Conservation (phyloP, 169 alveolate species). For the Perkinsus chesapeaki region DNA sequence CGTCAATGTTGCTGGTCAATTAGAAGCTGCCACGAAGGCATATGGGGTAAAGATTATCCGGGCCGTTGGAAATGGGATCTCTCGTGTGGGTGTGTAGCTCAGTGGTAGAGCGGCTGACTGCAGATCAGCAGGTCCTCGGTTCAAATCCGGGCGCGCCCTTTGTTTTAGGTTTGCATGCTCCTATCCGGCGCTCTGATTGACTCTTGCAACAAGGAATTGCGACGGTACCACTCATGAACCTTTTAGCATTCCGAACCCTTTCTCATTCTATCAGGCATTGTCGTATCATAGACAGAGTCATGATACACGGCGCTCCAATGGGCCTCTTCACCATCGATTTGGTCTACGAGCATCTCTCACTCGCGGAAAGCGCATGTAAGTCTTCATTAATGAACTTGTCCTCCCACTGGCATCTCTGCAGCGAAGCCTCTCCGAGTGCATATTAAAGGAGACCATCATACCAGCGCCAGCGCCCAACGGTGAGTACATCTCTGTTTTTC, state of each 20-base stretch:
- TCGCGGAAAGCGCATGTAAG: background rate
- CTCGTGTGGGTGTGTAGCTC: background rate
- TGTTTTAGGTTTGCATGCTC: background rate
- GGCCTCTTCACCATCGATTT: slow-evolving; percentile 77
- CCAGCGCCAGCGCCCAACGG: slow-evolving; percentile 17
- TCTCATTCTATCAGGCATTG: slow-evolving; percentile 35
- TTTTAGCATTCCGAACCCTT: background rate
- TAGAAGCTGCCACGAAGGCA: slow-evolving; percentile 31
- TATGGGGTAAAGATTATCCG: slow-evolving; percentile 21
- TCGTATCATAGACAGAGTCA: slow-evolving; percentile 81
- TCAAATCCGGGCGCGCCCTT: background rate
- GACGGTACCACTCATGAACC: slow-evolving; percentile 17
- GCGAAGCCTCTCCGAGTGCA: no score
- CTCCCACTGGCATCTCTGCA: background rate
- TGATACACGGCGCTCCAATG: slow-evolving; percentile 78
- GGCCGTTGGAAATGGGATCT: slow-evolving; percentile 7
- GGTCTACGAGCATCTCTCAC: background rate
- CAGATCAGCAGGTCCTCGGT: background rate
- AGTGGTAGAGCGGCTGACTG: background rate
- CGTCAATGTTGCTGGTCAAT: slow-evolving; percentile 61
- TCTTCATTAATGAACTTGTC: background rate
- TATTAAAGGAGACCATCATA: background rate
- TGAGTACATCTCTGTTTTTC: background rate
- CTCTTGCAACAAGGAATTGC: background rate
- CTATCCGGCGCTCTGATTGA: background rate